Conservation (phyloP, 208 protist genomes). For the Crithidia thermophila region DNA sequence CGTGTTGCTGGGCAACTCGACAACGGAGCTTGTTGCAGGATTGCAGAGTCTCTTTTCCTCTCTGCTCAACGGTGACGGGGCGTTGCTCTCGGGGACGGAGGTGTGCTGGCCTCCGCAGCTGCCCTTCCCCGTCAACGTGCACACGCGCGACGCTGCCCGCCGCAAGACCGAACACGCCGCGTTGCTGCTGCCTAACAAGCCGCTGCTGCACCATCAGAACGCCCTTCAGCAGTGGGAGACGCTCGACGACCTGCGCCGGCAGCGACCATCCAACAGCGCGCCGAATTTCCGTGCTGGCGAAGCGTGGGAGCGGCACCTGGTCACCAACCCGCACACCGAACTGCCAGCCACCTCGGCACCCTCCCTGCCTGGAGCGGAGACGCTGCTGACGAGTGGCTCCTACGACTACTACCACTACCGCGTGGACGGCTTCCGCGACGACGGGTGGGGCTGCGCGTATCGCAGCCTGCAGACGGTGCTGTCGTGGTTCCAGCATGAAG, state of each 20-base stretch:
- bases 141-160: slow-evolving; percentile 28
- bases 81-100: slow-evolving; percentile 18
- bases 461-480: slow-evolving; percentile 89
- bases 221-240: slow-evolving; percentile 38
- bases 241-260: slow-evolving; percentile 11
- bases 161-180: slow-evolving; percentile 57
- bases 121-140: slow-evolving; percentile 69
- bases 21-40: slow-evolving; percentile 33
- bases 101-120: slow-evolving; percentile 63
- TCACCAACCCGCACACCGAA: slow-evolving; percentile 48
- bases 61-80: slow-evolving; percentile 23
- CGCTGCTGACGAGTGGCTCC: slow-evolving; percentile 57
- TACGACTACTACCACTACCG: slow-evolving; percentile 97
- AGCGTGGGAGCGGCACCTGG: slow-evolving; percentile 67
- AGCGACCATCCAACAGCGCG: neutral
- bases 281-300: slow-evolving; percentile 25
- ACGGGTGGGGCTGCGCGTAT: slow-evolving; percentile 97
- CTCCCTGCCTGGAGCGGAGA: slow-evolving; percentile 41
- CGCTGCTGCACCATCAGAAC: slow-evolving; percentile 40
- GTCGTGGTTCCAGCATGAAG: slow-evolving; percentile 81
- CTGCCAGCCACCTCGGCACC: slow-evolving; percentile 23
- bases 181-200: slow-evolving; percentile 48
- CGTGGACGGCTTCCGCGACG: slow-evolving; percentile 92
- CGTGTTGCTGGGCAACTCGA: slow-evolving; percentile 47
- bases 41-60: slow-evolving; percentile 32